Evolutionary conservation across 495 filamentous ascomycete genomes (phyloP).

Genomic region (Penicillium flavigenum): DNA sequence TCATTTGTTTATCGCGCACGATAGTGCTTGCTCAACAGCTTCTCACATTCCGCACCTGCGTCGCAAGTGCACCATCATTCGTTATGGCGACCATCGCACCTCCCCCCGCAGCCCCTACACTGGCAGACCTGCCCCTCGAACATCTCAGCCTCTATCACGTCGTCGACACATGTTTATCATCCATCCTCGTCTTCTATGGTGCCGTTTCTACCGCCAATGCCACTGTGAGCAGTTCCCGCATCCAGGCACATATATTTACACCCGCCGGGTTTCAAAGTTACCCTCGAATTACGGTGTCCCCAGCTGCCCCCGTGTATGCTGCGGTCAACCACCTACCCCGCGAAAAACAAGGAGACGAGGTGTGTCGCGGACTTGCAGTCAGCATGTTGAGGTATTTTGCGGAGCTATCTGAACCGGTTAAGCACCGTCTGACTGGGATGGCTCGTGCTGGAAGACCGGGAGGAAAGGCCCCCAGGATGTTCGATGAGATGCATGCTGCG

Average conservation of each 20-base stretch:
- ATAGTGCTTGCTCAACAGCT: conserved; percentile 8
- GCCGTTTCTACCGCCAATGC: conserved; percentile 79
- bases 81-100: conserved; percentile 38
- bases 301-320: conserved; percentile 89
- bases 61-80: conserved; percentile 22
- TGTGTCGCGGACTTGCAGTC: conserved; percentile 86
- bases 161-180: conserved; percentile 71
- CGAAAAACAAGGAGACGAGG: conserved; percentile 89
- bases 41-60: conserved; percentile 1
- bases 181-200: conserved; percentile 82
- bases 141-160: conserved; percentile 78
- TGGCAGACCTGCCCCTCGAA: conserved; percentile 64
- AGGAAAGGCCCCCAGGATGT: conserved; percentile 59
- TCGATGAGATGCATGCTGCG: conserved; percentile 90
- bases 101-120: conserved; percentile 26
- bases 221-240: conserved; percentile 81
- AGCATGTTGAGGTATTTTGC: conserved; percentile 89
- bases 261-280: conserved; percentile 85
- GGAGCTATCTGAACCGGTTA: conserved; percentile 76
- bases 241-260: conserved; percentile 89
- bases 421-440: conserved; percentile 50
- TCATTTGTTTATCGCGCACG: conserved; percentile 11
- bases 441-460: conserved; percentile 34
- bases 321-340: conserved; percentile 89
- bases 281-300: conserved; percentile 85